Conservation (phyloP, 306 rosid genomes). For the Casuarina cunninghamiana region DNA sequence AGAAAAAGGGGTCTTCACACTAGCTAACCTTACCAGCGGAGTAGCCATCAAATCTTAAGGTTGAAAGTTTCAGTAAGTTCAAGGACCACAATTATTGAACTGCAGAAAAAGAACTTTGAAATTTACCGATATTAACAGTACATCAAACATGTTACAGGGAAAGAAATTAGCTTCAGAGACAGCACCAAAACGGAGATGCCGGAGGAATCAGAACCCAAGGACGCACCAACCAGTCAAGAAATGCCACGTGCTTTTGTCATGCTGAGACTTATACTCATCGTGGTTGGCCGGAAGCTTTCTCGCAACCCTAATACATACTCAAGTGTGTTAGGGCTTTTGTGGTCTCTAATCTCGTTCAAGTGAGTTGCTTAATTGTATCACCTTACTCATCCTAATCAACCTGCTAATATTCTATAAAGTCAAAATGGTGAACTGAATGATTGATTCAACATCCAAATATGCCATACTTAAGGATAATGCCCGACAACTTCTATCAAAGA, state of each 20-base stretch:
- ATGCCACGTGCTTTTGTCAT: constrained; percentile 40
- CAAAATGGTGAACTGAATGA: too few species aligned
- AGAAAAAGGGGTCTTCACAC: background rate
- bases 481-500: too few species aligned
- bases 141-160: constrained; percentile 10
- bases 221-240: constrained; percentile 13
- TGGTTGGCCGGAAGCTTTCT: constrained; percentile 43
- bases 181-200: constrained; percentile 27
- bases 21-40: background rate
- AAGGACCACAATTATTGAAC: too few species aligned
- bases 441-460: too few species aligned
- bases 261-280: constrained; percentile 42
- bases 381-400: too few species aligned
- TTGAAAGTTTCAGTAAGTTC: background rate
- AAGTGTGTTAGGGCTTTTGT: constrained; percentile 37
- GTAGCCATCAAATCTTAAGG: background rate
- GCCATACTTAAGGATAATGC: too few species aligned
- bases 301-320: constrained; percentile 54
- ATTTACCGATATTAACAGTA: too few species aligned
- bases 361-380: constrained; percentile 4
- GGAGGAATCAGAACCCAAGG: constrained; percentile 16
- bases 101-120: too few species aligned
- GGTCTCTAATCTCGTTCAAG: constrained; percentile 50
- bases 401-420: too few species aligned
- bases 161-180: constrained; percentile 50